Evolutionary conservation across 2,329 filamentous ascomycete genomes (phyloP).

Genomic region (Colletotrichum plurivorum): DNA sequence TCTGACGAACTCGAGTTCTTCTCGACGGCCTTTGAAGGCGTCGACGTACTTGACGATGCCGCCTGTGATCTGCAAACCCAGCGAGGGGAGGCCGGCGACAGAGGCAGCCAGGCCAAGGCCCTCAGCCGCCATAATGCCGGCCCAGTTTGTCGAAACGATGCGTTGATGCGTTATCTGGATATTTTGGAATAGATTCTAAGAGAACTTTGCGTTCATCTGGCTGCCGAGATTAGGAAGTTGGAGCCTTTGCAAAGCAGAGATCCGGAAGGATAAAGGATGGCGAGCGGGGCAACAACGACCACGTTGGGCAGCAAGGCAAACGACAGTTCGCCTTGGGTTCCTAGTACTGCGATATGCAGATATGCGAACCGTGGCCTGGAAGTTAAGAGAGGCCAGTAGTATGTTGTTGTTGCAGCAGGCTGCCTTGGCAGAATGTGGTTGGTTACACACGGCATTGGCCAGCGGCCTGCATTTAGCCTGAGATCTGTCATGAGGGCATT

Average conservation of each 20-base stretch:
- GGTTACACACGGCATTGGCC: not conserved
- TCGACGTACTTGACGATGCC: slow-evolving; percentile 17
- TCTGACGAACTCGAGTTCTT: not conserved
- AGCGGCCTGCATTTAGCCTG: too few species aligned
- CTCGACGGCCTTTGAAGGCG: slow-evolving; percentile 1
- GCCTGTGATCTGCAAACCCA: slow-evolving; percentile 4
- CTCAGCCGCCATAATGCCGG: not conserved
- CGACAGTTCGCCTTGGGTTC: too few species aligned
- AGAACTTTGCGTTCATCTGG: not conserved
- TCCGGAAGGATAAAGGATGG: not conserved
- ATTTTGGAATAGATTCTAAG: not conserved
- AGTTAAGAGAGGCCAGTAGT: not conserved
- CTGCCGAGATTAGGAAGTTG: not conserved
- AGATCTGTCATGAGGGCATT: too few species aligned
- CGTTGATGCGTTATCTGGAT: not conserved
- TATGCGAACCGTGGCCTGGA: not conserved
- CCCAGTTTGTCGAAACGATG: not conserved
- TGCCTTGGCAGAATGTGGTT: not conserved
- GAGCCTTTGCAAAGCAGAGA: too few species aligned
- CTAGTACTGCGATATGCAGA: too few species aligned
- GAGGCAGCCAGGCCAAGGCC: slow-evolving; percentile 4
- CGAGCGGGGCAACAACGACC: not conserved
- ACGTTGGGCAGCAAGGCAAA: not conserved
- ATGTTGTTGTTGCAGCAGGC: not conserved
- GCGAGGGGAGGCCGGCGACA: slow-evolving; percentile 1